Conservation (phyloP, 2,329 filamentous ascomycete species). For the Penicillium sp. region DNA sequence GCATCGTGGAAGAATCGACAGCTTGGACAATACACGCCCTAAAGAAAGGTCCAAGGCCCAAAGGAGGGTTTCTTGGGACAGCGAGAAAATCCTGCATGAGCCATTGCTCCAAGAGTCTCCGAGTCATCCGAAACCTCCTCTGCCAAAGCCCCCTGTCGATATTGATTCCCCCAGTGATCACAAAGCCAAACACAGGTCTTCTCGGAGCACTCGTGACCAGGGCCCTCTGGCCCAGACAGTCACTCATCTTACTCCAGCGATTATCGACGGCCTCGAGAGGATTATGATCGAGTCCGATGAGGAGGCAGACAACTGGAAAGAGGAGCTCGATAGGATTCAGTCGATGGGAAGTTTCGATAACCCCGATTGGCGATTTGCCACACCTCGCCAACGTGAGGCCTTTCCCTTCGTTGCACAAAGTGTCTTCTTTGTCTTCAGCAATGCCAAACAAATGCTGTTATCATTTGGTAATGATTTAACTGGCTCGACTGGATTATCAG, state of each 20-base stretch:
- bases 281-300: conserved; percentile 37
- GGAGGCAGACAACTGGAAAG: conserved; percentile 38
- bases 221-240: conserved; percentile 30
- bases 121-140: conserved; percentile 5
- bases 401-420: conserved; percentile 46
- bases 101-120: conserved; percentile 14
- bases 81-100: conserved; percentile 35
- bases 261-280: conserved; percentile 36
- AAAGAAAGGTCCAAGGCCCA: conserved; percentile 29
- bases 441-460: conserved; percentile 38
- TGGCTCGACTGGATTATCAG: conserved; percentile 1
- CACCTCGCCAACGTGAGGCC: conserved; percentile 34
- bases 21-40: conserved; percentile 16
- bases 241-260: conserved; percentile 37
- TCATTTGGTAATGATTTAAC: conserved; percentile 37
- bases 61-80: conserved; percentile 41
- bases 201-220: conserved; percentile 10
- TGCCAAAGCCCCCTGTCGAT: conserved; percentile 12
- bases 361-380: conserved; percentile 39
- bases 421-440: conserved; percentile 44
- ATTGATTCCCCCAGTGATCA: conserved; percentile 19
- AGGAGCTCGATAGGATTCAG: conserved; percentile 39
- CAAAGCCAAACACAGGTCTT: conserved; percentile 14
- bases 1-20: conserved; percentile 31
- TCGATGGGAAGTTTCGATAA: conserved; percentile 36